A percentile compares a stretch with the other conserved stretches of the same genome.
Evolutionary conservation across 306 rosid genomes (phyloP).

Genomic region (Sicyos edulis): DNA sequence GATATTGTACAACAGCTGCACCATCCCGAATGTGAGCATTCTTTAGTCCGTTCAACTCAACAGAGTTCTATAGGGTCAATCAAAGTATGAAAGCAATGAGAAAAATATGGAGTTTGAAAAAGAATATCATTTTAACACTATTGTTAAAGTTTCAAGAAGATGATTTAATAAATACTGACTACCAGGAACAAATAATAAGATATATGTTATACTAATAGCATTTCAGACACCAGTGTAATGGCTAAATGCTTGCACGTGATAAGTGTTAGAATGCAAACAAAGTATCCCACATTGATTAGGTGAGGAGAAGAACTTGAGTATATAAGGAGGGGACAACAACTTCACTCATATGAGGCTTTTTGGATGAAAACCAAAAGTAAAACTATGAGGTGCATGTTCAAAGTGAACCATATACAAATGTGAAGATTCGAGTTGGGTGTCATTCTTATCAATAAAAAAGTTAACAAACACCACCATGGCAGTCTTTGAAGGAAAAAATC

Average conservation of each 20-base stretch:
- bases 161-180: background rate
- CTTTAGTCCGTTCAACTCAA: slow-evolving; percentile 83
- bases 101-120: slow-evolving; percentile 6
- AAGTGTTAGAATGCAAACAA: background rate
- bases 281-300: too few species aligned
- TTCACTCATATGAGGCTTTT: too few species aligned
- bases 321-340: too few species aligned
- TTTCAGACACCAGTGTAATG: slow-evolving; percentile 4
- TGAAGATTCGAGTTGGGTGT: too few species aligned
- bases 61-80: slow-evolving; percentile 52
- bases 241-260: slow-evolving; percentile 2
- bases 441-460: background rate
- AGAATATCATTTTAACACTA: background rate
- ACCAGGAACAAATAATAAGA: background rate
- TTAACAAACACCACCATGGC: background rate
- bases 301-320: too few species aligned
- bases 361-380: too few species aligned
- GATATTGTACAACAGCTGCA: slow-evolving; percentile 90
- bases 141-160: slow-evolving; percentile 17
- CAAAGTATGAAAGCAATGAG: slow-evolving; percentile 5
- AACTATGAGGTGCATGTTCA: too few species aligned
- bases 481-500: background rate
- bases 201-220: background rate
- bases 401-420: too few species aligned
- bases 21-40: slow-evolving; percentile 90